A percentile compares a stretch with the other conserved stretches of the same genome.
Evolutionary conservation across 23 red algal genomes (phyloP).

Genomic region (Gracilariopsis chorda): DNA sequence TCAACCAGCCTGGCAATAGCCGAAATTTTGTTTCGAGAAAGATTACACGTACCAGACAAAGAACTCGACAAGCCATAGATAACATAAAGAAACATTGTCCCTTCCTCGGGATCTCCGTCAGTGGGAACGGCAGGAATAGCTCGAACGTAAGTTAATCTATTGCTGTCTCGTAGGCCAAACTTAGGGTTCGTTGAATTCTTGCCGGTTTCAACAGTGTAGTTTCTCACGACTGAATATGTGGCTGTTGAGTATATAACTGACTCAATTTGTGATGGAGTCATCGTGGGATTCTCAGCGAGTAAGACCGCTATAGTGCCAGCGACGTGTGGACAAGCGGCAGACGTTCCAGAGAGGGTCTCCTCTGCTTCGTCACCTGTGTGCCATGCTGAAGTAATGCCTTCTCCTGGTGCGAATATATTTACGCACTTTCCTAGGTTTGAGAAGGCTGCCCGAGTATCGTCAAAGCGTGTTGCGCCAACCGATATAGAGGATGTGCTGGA

Average conservation of each 20-base stretch:
- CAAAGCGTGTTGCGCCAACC: slow-evolving; percentile 34
- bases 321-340: slow-evolving; percentile 51
- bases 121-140: slow-evolving; percentile 23
- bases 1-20: neutral
- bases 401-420: slow-evolving; percentile 63
- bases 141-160: slow-evolving; percentile 48
- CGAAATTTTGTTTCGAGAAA: neutral
- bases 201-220: neutral
- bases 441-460: slow-evolving; percentile 27
- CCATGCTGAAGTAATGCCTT: slow-evolving; percentile 47
- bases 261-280: slow-evolving; percentile 25
- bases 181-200: neutral
- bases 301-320: slow-evolving; percentile 51
- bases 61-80: neutral
- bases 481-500: slow-evolving; percentile 31
- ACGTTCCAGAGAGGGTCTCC: slow-evolving; percentile 39
- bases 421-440: slow-evolving; percentile 57
- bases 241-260: slow-evolving; percentile 34
- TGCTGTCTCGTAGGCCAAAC: neutral
- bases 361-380: slow-evolving; percentile 41
- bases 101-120: slow-evolving; percentile 1
- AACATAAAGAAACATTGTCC: slow-evolving; percentile 34
- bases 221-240: slow-evolving; percentile 15
- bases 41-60: neutral
- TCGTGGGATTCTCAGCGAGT: slow-evolving; percentile 51